Conservation (phyloP, 1,284 basidiomycete genomes). For the Naganishia cerealis region DNA sequence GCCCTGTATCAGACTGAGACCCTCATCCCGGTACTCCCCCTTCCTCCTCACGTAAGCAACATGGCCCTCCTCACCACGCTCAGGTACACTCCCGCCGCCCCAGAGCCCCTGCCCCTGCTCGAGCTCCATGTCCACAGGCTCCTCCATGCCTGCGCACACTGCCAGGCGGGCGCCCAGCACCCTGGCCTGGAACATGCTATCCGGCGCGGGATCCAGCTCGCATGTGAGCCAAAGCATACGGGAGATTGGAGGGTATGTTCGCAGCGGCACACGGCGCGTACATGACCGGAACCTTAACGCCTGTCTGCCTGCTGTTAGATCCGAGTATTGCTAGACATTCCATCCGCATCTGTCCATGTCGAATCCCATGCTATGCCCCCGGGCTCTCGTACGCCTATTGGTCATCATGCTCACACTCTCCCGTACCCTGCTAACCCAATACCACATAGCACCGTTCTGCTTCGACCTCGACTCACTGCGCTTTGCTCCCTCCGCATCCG, state of each 20-base stretch:
- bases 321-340: constrained; percentile 7
- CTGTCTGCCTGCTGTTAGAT: constrained; percentile 3
- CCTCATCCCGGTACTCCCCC: background rate
- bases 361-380: background rate
- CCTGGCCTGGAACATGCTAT: background rate
- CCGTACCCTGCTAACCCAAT: background rate
- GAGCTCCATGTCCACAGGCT: constrained; percentile 1
- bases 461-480: background rate
- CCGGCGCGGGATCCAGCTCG: background rate
- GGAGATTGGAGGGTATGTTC: constrained; percentile 22
- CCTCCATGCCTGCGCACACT: constrained; percentile 1
- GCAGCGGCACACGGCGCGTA: background rate
- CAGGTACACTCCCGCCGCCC: background rate
- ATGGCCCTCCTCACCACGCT: constrained; percentile 8
- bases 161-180: background rate
- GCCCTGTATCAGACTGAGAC: constrained; percentile 23
- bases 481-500: background rate
- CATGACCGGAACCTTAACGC: background rate
- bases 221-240: background rate
- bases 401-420: no score
- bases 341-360: constrained; percentile 11
- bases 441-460: background rate
- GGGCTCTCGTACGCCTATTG: constrained; percentile 5
- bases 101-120: constrained; percentile 7
- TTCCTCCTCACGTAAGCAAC: background rate